These are phyloP conservation scores for Venturia oleaginea DNA, from an alignment of 2,329 filamentous ascomycete genomes.

Conservation along the genomic window DNA sequence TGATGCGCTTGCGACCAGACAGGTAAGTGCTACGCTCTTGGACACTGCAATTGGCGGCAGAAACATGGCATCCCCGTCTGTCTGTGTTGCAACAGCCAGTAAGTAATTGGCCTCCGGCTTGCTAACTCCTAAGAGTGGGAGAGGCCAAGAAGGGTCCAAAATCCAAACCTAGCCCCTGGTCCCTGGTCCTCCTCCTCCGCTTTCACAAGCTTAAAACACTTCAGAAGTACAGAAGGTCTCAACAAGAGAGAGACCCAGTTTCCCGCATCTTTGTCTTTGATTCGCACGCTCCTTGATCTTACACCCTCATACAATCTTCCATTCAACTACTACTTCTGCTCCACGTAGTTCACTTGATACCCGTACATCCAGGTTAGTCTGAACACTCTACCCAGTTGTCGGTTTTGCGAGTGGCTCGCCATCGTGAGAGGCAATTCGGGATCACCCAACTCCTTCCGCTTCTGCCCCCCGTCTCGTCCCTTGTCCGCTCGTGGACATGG, in stretches of 20 bases:
- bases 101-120: conserved; percentile 2
- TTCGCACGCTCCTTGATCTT: not conserved
- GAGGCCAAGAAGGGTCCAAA: not conserved
- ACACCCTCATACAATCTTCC: not conserved
- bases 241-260: not conserved
- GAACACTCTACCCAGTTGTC: not conserved
- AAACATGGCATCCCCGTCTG: not conserved
- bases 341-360: not conserved
- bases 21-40: not conserved
- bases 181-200: not conserved
- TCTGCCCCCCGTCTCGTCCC: not conserved
- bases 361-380: not conserved
- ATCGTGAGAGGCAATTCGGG: not conserved
- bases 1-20: not conserved
- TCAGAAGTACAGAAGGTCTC: not conserved
- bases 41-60: not conserved
- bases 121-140: not conserved
- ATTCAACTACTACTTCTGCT: not conserved
- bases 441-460: not conserved
- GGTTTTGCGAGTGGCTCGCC: not conserved
- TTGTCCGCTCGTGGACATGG: not conserved
- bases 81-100: not conserved
- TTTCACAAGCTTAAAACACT: not conserved
- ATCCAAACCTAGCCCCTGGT: not conserved
- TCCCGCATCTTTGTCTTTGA: not conserved